Percentiles rank a stretch among this genome's conserved stretches.
Evolutionary conservation across 2,329 filamentous ascomycete genomes (phyloP).

Genomic region (Elsinoe arachidis): DNA sequence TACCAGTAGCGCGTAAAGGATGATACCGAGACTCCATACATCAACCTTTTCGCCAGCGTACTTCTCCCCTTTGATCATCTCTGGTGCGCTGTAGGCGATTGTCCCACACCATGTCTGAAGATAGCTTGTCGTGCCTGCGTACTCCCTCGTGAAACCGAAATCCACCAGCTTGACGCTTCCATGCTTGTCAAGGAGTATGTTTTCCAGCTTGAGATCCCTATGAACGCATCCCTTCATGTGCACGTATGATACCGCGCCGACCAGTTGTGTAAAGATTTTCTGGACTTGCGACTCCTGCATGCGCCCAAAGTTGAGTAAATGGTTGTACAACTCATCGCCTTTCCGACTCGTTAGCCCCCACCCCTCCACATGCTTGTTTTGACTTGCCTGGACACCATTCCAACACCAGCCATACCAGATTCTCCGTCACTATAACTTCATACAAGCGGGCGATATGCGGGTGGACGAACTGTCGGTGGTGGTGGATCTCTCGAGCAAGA

Average conservation of each 20-base stretch:
- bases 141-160: conserved; percentile 96
- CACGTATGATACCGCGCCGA: conserved; percentile 90
- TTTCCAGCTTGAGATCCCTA: conserved; percentile 91
- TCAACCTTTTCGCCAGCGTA: conserved; percentile 98
- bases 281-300: conserved; percentile 80
- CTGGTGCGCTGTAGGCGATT: conserved; percentile 92
- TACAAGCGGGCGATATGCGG: conserved; percentile 95
- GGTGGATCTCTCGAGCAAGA: conserved; percentile 93
- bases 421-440: conserved; percentile 96
- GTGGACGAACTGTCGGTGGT: conserved; percentile 95
- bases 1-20: conserved; percentile 71
- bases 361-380: not conserved
- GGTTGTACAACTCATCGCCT: conserved; percentile 97
- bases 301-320: conserved; percentile 78
- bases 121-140: conserved; percentile 89
- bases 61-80: conserved; percentile 97
- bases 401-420: conserved; percentile 87
- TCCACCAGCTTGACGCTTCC: conserved; percentile 97
- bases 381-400: conserved; percentile 83
- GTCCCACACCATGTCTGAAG: conserved; percentile 97
- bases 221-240: conserved; percentile 94
- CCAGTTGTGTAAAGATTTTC: conserved; percentile 90
- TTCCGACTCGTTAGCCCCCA: conserved; percentile 23
- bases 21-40: conserved; percentile 84
- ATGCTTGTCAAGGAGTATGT: conserved; percentile 90